Conservation (phyloP, 495 filamentous ascomycete genomes). For the Trichoderma erinaceum region DNA sequence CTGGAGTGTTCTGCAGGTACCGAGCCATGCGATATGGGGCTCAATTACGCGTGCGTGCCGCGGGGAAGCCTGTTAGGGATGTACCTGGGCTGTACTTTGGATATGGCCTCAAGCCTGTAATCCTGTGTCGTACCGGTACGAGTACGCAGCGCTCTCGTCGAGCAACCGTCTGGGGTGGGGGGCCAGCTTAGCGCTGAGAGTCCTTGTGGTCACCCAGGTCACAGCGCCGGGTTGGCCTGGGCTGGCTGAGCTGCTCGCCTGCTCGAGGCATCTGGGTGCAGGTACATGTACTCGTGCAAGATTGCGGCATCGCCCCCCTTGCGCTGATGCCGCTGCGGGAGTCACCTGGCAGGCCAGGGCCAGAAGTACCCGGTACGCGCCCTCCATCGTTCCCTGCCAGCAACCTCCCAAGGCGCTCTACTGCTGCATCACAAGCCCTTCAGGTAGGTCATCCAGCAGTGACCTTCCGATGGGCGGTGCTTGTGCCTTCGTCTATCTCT, state of each 20-base stretch:
- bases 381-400: not conserved
- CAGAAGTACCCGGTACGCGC: not conserved
- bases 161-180: not conserved
- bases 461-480: not conserved
- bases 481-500: conserved; percentile 1
- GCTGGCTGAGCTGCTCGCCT: not conserved
- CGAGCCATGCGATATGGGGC: conserved; percentile 1
- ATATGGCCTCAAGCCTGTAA: not conserved
- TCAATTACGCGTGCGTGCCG: conserved; percentile 4
- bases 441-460: conserved; percentile 7
- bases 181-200: conserved; percentile 11
- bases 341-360: not conserved
- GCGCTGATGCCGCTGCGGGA: conserved; percentile 8
- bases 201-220: conserved; percentile 3
- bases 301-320: not conserved
- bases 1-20: conserved; percentile 7
- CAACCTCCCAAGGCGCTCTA: not conserved
- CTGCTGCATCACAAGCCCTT: conserved; percentile 6
- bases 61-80: conserved; percentile 12
- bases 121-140: not conserved
- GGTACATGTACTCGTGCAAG: not conserved
- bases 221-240: not conserved
- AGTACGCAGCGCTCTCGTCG: not conserved
- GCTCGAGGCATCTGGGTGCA: not conserved
- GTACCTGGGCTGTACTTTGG: conserved; percentile 5